These are phyloP conservation scores for Cutaneotrichosporon cavernicola DNA, from an alignment of 1,284 basidiomycete genomes.

Conservation along the genomic window DNA sequence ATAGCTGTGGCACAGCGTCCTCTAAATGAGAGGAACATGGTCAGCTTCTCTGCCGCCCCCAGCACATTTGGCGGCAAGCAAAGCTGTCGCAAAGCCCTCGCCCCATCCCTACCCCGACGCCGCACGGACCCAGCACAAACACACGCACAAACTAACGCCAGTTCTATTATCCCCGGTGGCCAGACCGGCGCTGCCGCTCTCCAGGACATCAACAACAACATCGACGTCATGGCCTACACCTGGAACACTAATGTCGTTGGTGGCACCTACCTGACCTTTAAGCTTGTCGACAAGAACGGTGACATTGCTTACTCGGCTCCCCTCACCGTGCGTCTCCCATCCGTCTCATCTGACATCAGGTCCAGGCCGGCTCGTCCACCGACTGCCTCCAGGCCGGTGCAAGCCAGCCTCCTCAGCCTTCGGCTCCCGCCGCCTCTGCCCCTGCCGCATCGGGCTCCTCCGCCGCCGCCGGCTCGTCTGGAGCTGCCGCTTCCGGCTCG, in stretches of 20 bases:
- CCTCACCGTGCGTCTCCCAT: constrained; percentile 31
- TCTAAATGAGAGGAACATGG: too few relatives aligned
- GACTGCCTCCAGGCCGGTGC: constrained; percentile 30
- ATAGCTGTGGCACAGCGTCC: too few relatives aligned
- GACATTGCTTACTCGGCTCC: constrained; percentile 38
- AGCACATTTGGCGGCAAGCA: background rate
- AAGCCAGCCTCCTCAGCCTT: background rate
- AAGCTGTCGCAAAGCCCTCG: background rate
- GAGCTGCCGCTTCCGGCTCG: constrained; percentile 14
- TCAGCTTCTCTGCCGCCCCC: too few relatives aligned
- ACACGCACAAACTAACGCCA: constrained; percentile 19
- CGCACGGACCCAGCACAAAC: background rate
- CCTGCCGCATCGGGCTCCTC: constrained; percentile 9
- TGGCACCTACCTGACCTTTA: constrained; percentile 41
- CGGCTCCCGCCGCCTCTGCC: constrained; percentile 17
- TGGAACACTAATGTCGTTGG: constrained; percentile 45
- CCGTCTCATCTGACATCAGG: background rate
- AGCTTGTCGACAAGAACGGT: constrained; percentile 42
- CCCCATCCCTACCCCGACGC: background rate
- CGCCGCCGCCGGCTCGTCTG: constrained; percentile 2
- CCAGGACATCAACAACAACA: constrained; percentile 28
- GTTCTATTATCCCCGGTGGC: constrained; percentile 45
- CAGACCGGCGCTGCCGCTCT: constrained; percentile 37
- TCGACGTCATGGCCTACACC: constrained; percentile 35
- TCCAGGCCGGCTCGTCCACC: constrained; percentile 28